Evolutionary conservation across 78 protist species (phyloP).

Genomic region (Salpingoeca rosetta): DNA sequence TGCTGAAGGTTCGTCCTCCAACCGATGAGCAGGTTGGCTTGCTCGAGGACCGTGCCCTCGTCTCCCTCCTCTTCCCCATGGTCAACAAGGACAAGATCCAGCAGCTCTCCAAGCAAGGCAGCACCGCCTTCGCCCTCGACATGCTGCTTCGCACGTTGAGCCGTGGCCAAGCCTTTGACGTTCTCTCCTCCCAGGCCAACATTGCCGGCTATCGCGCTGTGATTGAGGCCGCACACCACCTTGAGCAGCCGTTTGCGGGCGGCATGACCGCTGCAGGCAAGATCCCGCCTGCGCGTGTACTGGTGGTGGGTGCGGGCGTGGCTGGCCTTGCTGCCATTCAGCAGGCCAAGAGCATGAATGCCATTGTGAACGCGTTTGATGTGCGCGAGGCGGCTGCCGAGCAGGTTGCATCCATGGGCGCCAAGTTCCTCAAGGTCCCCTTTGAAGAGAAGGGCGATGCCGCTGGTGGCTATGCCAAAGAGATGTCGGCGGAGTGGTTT

Average conservation of each 20-base stretch:
- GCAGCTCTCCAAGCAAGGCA: constrained; percentile 16
- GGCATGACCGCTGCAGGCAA: constrained; percentile 89
- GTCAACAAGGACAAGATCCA: neutral
- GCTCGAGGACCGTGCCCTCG: constrained; percentile 38
- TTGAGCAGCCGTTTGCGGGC: constrained; percentile 81
- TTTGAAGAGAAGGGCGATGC: constrained; percentile 79
- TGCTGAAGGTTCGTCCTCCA: constrained; percentile 48
- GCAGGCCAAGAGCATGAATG: constrained; percentile 84
- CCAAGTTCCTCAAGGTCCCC: constrained; percentile 83
- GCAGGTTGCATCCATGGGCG: constrained; percentile 93
- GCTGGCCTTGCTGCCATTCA: constrained; percentile 96
- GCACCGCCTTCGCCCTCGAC: constrained; percentile 82
- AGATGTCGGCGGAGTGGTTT: constrained; percentile 78
- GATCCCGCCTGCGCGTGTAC: constrained; percentile 30
- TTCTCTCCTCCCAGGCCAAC: constrained; percentile 86
- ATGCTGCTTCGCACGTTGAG: constrained; percentile 70
- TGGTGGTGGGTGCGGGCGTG: constrained; percentile 94
- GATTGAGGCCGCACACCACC: constrained; percentile 71
- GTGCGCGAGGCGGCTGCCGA: constrained; percentile 88
- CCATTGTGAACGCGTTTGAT: constrained; percentile 93
- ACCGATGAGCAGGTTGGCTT: constrained; percentile 14
- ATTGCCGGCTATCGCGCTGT: constrained; percentile 94
- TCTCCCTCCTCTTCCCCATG: constrained; percentile 33
- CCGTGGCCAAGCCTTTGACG: constrained; percentile 89
- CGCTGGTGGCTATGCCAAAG: constrained; percentile 90